phyloP scores from a whole-genome alignment of 768 basidiomycete species.

The Tricholoma sp. region DNA sequence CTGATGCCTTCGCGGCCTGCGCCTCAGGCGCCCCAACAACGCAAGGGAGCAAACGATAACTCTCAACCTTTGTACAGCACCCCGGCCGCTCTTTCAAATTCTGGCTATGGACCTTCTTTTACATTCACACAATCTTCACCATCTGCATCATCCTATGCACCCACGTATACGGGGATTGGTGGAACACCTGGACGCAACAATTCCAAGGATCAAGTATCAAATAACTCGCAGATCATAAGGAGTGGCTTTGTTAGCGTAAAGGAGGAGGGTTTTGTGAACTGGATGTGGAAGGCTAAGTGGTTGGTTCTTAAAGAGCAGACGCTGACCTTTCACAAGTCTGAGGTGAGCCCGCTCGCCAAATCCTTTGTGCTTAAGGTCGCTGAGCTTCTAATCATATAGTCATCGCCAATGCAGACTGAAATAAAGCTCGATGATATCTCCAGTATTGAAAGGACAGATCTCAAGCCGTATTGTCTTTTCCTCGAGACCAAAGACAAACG shows the following conservation, averaged over 20 bases:
- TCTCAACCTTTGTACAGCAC: slow-evolving; percentile 25
- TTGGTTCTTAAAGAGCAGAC: slow-evolving; percentile 77
- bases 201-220: slow-evolving; percentile 25
- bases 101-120: slow-evolving; percentile 59
- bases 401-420: slow-evolving; percentile 50
- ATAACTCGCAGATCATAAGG: slow-evolving; percentile 49
- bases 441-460: slow-evolving; percentile 86
- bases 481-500: slow-evolving; percentile 84
- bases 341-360: slow-evolving; percentile 49
- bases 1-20: slow-evolving; percentile 77
- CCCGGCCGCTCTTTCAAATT: slow-evolving; percentile 40
- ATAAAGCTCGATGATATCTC: slow-evolving; percentile 74
- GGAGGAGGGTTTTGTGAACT: slow-evolving; percentile 90
- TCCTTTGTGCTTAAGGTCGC: slow-evolving; percentile 3
- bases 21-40: slow-evolving; percentile 55
- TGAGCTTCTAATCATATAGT: slow-evolving; percentile 25
- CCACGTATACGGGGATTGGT: slow-evolving; percentile 78
- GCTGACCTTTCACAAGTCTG: slow-evolving; percentile 83
- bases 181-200: slow-evolving; percentile 75
- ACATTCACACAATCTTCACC: slow-evolving; percentile 45
- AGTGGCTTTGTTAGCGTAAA: slow-evolving; percentile 81
- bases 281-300: slow-evolving; percentile 91
- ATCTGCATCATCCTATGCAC: slow-evolving; percentile 55
- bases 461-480: slow-evolving; percentile 91
- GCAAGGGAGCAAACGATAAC: slow-evolving; percentile 25